phyloP scores from a whole-genome alignment of 2,329 filamentous ascomycete species.

The Aspergillus phoenicis region DNA sequence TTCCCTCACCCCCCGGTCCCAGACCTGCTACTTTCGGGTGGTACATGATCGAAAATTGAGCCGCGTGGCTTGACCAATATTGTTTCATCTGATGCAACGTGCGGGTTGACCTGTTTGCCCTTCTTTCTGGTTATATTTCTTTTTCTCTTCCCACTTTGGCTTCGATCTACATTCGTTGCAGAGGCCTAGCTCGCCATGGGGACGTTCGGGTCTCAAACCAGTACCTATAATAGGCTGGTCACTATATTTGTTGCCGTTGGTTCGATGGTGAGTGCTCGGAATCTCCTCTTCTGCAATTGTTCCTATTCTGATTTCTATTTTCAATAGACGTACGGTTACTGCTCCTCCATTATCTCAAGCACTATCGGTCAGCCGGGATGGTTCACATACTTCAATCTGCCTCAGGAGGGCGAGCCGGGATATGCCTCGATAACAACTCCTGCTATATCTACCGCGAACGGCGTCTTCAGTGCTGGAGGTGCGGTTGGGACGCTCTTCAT shows the following conservation, averaged over 20 bases:
- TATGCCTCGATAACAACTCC: constrained; percentile 52
- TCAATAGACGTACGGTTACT: constrained; percentile 55
- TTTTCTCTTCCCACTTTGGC: constrained; percentile 5
- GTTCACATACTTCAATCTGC: constrained; percentile 54
- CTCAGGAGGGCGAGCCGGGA: constrained; percentile 45
- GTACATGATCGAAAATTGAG: not conserved
- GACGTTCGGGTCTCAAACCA: constrained; percentile 40
- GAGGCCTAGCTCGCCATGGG: constrained; percentile 25
- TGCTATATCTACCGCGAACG: constrained; percentile 54
- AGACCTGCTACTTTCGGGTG: not conserved
- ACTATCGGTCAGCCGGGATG: constrained; percentile 58
- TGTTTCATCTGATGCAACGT: not conserved
- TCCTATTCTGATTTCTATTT: not conserved
- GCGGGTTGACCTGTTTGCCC: not conserved
- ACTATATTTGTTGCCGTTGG: constrained; percentile 43
- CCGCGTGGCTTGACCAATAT: not conserved
- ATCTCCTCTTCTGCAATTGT: not conserved
- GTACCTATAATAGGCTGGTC: constrained; percentile 43
- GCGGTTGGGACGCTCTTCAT: constrained; percentile 52
- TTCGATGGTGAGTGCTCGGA: constrained; percentile 38
- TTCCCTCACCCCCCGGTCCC: not conserved
- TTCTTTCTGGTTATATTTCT: constrained; percentile 4
- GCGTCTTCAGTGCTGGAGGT: constrained; percentile 53
- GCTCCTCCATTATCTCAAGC: constrained; percentile 53
- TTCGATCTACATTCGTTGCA: not conserved